Percentiles rank a stretch among this genome's conserved stretches.
These are phyloP conservation scores for Tolypocladium tundrense DNA, from an alignment of 2,329 filamentous ascomycete genomes.

Conservation along the genomic window DNA sequence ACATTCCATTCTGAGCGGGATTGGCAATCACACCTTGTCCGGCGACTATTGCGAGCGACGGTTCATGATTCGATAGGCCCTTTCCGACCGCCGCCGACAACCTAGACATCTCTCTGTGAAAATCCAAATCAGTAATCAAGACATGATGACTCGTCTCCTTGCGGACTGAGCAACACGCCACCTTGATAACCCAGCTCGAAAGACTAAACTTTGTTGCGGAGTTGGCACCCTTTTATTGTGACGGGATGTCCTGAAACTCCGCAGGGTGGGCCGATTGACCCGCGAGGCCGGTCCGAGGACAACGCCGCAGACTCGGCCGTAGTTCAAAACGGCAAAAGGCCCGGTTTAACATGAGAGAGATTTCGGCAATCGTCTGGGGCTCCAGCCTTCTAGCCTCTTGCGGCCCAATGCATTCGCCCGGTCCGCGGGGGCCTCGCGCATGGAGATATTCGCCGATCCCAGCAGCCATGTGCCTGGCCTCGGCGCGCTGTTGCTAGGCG, in stretches of 20 bases:
- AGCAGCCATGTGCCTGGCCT: not conserved
- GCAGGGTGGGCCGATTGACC: not conserved
- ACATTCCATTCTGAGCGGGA: too few species aligned
- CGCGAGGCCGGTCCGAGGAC: not conserved
- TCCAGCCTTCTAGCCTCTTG: not conserved
- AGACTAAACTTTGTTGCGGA: not conserved
- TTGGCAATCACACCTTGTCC: too few species aligned
- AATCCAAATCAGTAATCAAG: not conserved
- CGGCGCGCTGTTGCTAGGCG: not conserved
- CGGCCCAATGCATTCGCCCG: not conserved
- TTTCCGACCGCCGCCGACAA: not conserved
- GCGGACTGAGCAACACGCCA: not conserved
- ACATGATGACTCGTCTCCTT: not conserved
- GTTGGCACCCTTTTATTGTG: not conserved
- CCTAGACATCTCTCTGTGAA: not conserved
- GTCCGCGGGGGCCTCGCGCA: not conserved
- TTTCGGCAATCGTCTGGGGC: not conserved
- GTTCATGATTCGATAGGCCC: too few species aligned
- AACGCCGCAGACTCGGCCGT: not conserved
- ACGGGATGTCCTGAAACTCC: not conserved
- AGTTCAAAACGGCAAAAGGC: not conserved
- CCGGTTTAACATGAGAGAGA: not conserved
- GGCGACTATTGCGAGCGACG: too few species aligned
- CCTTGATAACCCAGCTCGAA: not conserved
- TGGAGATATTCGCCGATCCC: not conserved